These are phyloP conservation scores for Uromyces viciae-fabae DNA, from an alignment of 1,284 basidiomycete genomes.

Conservation along the genomic window DNA sequence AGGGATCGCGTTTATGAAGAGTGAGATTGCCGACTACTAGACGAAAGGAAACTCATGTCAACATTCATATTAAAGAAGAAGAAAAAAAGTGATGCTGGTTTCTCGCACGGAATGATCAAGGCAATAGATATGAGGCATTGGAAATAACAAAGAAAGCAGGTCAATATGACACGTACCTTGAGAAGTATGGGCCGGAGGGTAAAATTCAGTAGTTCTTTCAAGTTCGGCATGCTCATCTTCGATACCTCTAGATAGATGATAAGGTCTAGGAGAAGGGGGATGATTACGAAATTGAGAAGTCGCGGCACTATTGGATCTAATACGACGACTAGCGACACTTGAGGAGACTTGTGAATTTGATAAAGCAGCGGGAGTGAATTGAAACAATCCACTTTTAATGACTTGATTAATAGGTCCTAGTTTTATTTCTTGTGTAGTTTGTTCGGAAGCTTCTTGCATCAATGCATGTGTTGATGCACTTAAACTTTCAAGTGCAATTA, in stretches of 20 bases:
- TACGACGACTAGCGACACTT: too few species aligned
- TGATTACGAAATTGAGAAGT: background rate
- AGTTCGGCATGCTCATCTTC: conserved; percentile 39
- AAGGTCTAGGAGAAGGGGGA: conserved; percentile 15
- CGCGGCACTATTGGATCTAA: background rate
- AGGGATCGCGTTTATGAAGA: background rate
- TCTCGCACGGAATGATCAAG: too few species aligned
- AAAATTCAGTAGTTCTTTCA: background rate
- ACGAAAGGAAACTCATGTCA: background rate
- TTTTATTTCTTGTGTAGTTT: background rate
- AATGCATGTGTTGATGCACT: background rate
- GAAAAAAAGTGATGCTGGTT: background rate
- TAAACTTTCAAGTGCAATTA: conserved; percentile 9
- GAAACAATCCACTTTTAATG: background rate
- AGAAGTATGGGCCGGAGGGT: background rate
- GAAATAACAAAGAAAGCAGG: background rate
- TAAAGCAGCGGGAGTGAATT: background rate
- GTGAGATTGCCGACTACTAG: background rate
- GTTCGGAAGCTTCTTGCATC: background rate
- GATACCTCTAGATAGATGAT: conserved; percentile 22
- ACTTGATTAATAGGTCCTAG: background rate
- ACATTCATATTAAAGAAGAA: background rate
- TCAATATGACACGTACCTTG: background rate
- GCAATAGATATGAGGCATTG: background rate
- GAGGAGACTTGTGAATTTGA: too few species aligned